Conservation (phyloP, 2,329 filamentous ascomycete species). For the Xylariaceae sp. region DNA sequence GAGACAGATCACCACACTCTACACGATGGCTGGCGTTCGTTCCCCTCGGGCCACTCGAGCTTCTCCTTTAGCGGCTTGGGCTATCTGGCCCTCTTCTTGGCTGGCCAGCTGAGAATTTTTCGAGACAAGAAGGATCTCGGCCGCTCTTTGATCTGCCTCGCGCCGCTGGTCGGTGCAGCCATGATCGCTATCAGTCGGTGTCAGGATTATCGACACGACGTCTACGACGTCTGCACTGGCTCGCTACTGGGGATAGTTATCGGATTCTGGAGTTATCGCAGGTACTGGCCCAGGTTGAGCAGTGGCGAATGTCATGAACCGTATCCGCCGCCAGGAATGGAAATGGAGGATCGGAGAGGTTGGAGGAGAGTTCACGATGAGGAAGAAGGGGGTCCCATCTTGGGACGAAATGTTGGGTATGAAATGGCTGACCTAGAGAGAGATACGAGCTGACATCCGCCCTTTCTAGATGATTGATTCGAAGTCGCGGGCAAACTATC, state of each 20-base stretch:
- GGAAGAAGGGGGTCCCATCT: conserved; percentile 41
- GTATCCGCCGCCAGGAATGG: conserved; percentile 42
- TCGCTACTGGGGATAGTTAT: conserved; percentile 55
- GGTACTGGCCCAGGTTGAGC: conserved; percentile 57
- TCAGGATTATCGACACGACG: conserved; percentile 68
- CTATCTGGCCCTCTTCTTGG: conserved; percentile 66
- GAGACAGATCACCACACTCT: conserved; percentile 63
- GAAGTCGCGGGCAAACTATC: too few relatives aligned
- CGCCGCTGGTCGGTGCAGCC: conserved; percentile 58
- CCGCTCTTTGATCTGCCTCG: conserved; percentile 52
- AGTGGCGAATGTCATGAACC: conserved; percentile 53
- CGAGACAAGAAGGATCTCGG: conserved; percentile 47
- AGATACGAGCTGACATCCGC: conserved; percentile 16
- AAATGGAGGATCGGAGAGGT: conserved; percentile 22
- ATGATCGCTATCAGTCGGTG: conserved; percentile 66
- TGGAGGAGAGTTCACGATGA: conserved; percentile 48
- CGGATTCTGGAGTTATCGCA: conserved; percentile 62
- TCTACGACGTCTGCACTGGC: conserved; percentile 63
- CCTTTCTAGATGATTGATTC: too few relatives aligned
- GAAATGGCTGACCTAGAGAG: conserved; percentile 18
- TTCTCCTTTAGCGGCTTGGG: conserved; percentile 77
- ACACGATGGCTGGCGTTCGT: conserved; percentile 80
- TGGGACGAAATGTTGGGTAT: conserved; percentile 28
- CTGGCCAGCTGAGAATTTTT: conserved; percentile 61
- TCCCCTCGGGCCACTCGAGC: conserved; percentile 75